A percentile compares a stretch with the other conserved stretches of the same genome.
Conservation (phyloP, 176 grass and related monocot species). For the Oryza officinalis region DNA sequence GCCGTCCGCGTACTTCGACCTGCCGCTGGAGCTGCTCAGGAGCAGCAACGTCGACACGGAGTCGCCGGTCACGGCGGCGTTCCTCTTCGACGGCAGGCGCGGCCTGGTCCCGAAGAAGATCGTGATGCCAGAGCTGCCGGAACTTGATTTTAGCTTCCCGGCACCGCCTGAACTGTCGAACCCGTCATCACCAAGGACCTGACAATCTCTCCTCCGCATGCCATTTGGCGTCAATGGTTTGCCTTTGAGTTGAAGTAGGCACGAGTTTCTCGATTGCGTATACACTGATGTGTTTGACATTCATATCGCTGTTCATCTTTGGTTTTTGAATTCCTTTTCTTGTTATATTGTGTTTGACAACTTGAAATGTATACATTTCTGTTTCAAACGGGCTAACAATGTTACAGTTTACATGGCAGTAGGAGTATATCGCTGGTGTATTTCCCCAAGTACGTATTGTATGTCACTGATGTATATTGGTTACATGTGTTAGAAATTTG, state of each 20-base stretch:
- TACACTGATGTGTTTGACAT: background rate
- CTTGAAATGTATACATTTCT: background rate
- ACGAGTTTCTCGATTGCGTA: background rate
- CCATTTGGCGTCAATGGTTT: background rate
- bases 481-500: too few species aligned
- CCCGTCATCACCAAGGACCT: conserved; percentile 20
- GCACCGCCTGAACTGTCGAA: conserved; percentile 36
- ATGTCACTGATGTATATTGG: too few species aligned
- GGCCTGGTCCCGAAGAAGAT: conserved; percentile 26
- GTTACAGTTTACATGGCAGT: background rate
- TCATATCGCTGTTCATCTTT: background rate
- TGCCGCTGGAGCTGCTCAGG: conserved; percentile 49
- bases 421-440: background rate
- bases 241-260: background rate
- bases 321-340: background rate
- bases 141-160: conserved; percentile 51
- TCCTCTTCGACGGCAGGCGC: conserved; percentile 46
- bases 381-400: background rate
- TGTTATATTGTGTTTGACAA: background rate
- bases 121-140: conserved; percentile 29
- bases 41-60: conserved; percentile 52
- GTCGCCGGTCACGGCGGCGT: conserved; percentile 53
- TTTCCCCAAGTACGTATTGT: too few species aligned
- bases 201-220: background rate
- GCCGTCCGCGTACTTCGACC: conserved; percentile 56